Base-by-base conservation (phyloP, 768 basidiomycete species). In the Cyathus striatus region DNA sequence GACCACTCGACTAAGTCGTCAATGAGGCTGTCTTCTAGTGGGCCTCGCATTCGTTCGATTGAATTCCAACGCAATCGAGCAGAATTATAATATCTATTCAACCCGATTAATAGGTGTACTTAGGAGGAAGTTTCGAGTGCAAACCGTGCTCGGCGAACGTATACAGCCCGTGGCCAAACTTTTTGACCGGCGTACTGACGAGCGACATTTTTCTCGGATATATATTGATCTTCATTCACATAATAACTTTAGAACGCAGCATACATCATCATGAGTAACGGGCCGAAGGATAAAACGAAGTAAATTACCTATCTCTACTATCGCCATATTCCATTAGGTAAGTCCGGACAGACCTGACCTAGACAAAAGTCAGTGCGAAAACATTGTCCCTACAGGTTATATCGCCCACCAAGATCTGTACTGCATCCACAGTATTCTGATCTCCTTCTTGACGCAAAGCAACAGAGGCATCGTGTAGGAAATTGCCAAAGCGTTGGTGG, bases 341-440 rank as follows among this genome's bases (percentile, higher is more conserved):
- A 3, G 81, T 82, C 26, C 81, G 74, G 40, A 89, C 78, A 7
- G 81, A 81, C 37, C 76, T 70, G 37, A 87, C 69, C 83, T 86
- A 48, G 23, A 36, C 38, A 20, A 4, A 46, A 41, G 14, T 45
- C 40, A 18, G 46, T 20, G 17, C 21, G 32, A 21, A 24, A 26
- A 35, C 12, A 21, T 4, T 18, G 6, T 6, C 25, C 14, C 23
- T 12, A 23, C 7, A 6, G 23, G 16, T 2, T 26, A 42, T 23
- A 22, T 16, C 13, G 63, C 77, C 43, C 50, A 86, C 86, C 44
- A 89, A 66, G 57, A 79, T 76, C 49, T 84, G 76, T 14, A 90
- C 84, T 4, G 84, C 81, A 60, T 93, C 90, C 6, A 93, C 79
- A 2, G 82, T 84, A 49, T 84, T 86, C 60, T 87, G 83, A 54